A percentile compares a stretch with the other conserved stretches of the same genome.
phyloP scores from a whole-genome alignment of 768 basidiomycete species.

The Xanthoconium stramineum region DNA sequence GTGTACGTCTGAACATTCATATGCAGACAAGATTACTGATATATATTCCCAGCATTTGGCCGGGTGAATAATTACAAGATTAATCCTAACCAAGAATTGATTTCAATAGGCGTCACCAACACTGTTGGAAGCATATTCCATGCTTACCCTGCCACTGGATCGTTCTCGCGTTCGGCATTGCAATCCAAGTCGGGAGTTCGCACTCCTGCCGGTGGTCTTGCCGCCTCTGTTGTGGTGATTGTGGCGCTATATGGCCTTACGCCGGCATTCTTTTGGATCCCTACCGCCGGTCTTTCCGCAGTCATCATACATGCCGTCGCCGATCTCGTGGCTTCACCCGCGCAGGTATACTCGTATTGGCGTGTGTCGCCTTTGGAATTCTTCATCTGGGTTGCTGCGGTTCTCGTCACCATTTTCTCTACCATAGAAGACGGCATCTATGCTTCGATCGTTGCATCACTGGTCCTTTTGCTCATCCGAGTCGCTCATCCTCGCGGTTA shows the following conservation, averaged over 20 bases:
- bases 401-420: constrained; percentile 89
- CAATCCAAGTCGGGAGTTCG: constrained; percentile 97
- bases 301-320: constrained; percentile 93
- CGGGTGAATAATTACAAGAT: constrained; percentile 94
- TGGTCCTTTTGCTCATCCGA: constrained; percentile 78
- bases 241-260: constrained; percentile 95
- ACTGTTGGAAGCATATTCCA: constrained; percentile 84
- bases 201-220: constrained; percentile 85
- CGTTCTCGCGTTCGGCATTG: constrained; percentile 96
- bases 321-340: constrained; percentile 82
- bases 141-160: constrained; percentile 96
- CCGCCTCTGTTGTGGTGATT: constrained; percentile 84
- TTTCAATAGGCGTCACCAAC: constrained; percentile 97
- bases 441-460: constrained; percentile 76
- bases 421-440: constrained; percentile 93
- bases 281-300: constrained; percentile 78
- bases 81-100: constrained; percentile 90
- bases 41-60: constrained; percentile 70
- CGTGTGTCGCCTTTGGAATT: constrained; percentile 91
- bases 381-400: constrained; percentile 82
- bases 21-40: constrained; percentile 8
- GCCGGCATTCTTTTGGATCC: constrained; percentile 89
- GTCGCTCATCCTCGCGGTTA: constrained; percentile 84
- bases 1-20: constrained; percentile 45
- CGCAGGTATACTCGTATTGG: constrained; percentile 87